Evolutionary conservation across 306 rosid species (phyloP), one percentile per base, ranked within the genome.

Genomic region (Biancaea sappan): DNA sequence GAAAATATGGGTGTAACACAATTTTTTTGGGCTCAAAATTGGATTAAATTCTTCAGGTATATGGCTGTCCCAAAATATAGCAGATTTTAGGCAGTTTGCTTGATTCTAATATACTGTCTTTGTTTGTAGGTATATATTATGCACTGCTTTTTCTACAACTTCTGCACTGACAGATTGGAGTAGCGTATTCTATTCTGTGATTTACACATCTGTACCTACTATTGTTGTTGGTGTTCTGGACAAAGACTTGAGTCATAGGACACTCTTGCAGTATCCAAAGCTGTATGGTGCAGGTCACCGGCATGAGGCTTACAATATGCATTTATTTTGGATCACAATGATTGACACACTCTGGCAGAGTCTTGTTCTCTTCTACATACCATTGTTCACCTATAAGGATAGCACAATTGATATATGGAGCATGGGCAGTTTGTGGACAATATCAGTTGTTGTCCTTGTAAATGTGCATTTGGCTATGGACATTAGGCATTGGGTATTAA

Each of bases 141-240:
- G 86, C 79, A 90, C 99, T 19, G 96, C 96, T 41, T 95, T 86
- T 81, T 90, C 96, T 63, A 86, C 96, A 63, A 95, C 99, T 67
- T 90, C 99, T 57, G 98, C 99, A 13, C 82, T 95, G 72, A 95
- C 99, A 12, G 99, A 95, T 83, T 95, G 95, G 96, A 95, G 99
- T 79, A 95, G 99, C 76, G 99, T 95, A 37, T 88, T 92, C 74
- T 95, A 92, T 84, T 95, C 99, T 43, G 90, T 95, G 56, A 76
- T 95, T 57, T 95, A 95, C 84, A 95, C 99, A 32, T 95, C 99
- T 18, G 56, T 95, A 57, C 99, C 99, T 40, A 95, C 99, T 37
- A 92, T 95, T 75, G 60, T 95, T 82, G 98, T 95, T 75, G 99
- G 99, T 66, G 76, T 95, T 76, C 81, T 92, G 86, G 98, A 95